Conservation (phyloP, 352 stramenopile genomes). For the Pythium phragmitis region DNA sequence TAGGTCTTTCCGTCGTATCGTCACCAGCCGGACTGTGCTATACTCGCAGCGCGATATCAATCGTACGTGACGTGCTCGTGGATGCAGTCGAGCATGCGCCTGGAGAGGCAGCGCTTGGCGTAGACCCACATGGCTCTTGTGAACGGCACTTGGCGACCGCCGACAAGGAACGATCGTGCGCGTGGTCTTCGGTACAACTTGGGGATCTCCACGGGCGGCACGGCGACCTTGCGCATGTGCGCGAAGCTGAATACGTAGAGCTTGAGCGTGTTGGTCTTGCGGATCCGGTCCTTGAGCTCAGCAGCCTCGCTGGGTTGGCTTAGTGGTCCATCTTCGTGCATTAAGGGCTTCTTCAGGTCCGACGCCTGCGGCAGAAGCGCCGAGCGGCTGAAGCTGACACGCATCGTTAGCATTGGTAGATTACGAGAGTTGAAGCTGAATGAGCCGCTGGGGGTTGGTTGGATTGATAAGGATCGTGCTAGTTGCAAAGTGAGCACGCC, state of each 20-base stretch:
- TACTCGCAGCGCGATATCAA: not conserved
- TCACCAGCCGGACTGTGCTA: not conserved
- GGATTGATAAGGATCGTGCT: not conserved
- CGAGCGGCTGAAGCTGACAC: not conserved
- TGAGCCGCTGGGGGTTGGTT: not conserved
- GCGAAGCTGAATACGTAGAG: constrained; percentile 48
- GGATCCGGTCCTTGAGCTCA: constrained; percentile 51
- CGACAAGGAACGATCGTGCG: constrained; percentile 36
- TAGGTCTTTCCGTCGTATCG: no score
- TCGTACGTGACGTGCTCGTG: constrained; percentile 46
- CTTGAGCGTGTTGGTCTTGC: constrained; percentile 42
- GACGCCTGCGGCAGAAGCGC: not conserved
- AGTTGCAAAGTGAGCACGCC: not conserved
- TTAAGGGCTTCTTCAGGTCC: not conserved
- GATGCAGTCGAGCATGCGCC: constrained; percentile 40
- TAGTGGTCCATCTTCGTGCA: constrained; percentile 6
- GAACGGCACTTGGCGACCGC: constrained; percentile 45
- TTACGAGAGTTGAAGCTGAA: no score
- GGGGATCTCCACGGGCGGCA: constrained; percentile 51
- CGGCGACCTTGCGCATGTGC: constrained; percentile 46
- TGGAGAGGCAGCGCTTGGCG: constrained; percentile 32
- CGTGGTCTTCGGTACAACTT: constrained; percentile 36
- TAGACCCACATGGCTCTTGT: constrained; percentile 50
- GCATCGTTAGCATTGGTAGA: not conserved
- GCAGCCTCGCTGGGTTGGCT: constrained; percentile 31